Percentiles rank a stretch among this genome's conserved stretches.
Evolutionary conservation across 768 basidiomycete genomes (phyloP).

Genomic region (Podaxis rugospora): DNA sequence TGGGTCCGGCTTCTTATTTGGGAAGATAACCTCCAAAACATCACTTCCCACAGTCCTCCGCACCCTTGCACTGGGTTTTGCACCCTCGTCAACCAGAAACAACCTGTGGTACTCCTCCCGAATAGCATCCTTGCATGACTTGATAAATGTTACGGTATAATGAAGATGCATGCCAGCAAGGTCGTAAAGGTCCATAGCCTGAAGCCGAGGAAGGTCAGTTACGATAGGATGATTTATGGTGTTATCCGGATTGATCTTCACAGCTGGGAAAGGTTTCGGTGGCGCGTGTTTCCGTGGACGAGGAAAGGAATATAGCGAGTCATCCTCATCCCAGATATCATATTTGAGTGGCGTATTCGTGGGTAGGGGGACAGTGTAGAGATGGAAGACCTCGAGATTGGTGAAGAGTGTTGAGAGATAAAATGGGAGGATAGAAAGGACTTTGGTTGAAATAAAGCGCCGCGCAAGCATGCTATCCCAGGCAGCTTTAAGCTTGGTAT

Average conservation of each 20-base stretch:
- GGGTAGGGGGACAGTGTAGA: conserved; percentile 51
- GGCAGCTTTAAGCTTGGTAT: conserved; percentile 52
- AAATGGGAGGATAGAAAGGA: conserved; percentile 61
- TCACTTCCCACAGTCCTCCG: background rate
- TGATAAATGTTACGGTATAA: conserved; percentile 49
- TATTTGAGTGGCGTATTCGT: conserved; percentile 30
- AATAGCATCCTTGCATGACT: conserved; percentile 66
- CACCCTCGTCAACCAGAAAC: conserved; percentile 29
- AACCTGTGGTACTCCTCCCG: conserved; percentile 58
- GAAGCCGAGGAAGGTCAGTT: conserved; percentile 5
- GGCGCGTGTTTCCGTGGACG: background rate
- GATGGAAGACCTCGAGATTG: conserved; percentile 45
- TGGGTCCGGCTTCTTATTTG: conserved; percentile 16
- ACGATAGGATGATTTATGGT: conserved; percentile 1
- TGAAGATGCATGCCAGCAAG: conserved; percentile 53
- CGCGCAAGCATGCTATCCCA: conserved; percentile 66
- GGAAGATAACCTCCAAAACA: background rate
- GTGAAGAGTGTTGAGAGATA: conserved; percentile 58
- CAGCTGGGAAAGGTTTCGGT: background rate
- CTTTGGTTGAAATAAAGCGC: conserved; percentile 49
- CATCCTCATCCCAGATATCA: conserved; percentile 16
- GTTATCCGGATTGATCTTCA: background rate
- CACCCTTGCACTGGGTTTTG: background rate
- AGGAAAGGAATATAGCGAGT: conserved; percentile 8
- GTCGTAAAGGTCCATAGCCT: conserved; percentile 9